Base-by-base conservation (phyloP, 139 green algal genomes). In the Micractinium sp. region DNA sequence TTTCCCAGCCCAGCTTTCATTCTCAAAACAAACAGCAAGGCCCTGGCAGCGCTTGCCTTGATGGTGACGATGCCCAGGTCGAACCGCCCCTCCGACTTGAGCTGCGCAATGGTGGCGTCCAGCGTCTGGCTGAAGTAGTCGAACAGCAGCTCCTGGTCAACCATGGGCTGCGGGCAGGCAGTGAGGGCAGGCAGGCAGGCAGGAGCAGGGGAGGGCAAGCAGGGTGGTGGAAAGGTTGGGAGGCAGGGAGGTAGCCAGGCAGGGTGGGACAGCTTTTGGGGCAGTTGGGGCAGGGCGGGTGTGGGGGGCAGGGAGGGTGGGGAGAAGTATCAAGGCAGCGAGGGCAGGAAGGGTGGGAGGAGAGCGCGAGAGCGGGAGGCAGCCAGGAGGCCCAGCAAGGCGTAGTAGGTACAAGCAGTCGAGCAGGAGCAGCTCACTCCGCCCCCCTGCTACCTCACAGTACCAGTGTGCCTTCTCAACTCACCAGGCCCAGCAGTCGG, bases 121-220 rank as follows among this genome's bases (percentile, higher is more conserved):
- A 94, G 41, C 9, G 81, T 89, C 33, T 87, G 82, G 13, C n/a
- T 87, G 87, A 92, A 94, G 80, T 91, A 94, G 27, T 89, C 35
- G 88, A 97, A 97, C 33, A 97, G 81, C 47, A 93, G 81, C 74
- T 94, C 92, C 88, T 98, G 96, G 81, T 95, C 90, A 5, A 92
- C 90, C 56, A 83, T 83, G 39, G 23, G 74, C 74, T 80, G 74
- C 74, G 20, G 33, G 71, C 22, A 12, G 71, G 71, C 63, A 71
- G 63, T 5, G 20, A 23, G 63, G 47, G 47, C 47, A 56, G 47
- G 47, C 7, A 56, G 47, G 47, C 5, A 56, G 9, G 47, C 5
- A 56, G 47, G 47, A 66, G 20, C 63, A 23, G 22, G 20, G 31
- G 69, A 36, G 27, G 27, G 69, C 1, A 67, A 14, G 16, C 60